Percentiles rank a stretch among this genome's conserved stretches.
Conservation (phyloP, 306 rosid genomes). For the Cucumis melo region DNA sequence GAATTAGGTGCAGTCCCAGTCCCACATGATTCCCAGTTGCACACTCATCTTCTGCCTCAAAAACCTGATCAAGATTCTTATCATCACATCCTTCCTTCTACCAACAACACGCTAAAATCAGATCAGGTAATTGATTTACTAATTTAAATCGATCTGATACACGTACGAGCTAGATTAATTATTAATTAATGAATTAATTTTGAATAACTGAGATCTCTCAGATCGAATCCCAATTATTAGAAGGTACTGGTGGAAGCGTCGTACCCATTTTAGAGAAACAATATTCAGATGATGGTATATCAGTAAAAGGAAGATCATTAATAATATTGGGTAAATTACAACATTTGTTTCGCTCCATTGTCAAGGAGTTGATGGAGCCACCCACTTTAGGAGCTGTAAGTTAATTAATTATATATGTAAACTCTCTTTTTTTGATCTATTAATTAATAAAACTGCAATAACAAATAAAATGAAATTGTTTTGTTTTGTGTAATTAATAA, state of each 20-base stretch:
- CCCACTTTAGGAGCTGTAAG: conserved; percentile 73
- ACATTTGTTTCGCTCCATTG: conserved; percentile 17
- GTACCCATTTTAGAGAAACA: background rate
- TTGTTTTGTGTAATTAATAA: no score
- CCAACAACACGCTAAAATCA: no score
- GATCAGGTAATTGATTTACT: background rate
- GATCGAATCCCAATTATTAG: background rate
- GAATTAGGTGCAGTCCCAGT: background rate
- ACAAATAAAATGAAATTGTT: no score
- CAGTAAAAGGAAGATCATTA: background rate
- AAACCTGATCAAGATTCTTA: no score
- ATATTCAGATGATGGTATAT: no score
- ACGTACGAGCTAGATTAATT: no score
- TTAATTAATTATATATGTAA: no score
- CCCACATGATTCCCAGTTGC: background rate
- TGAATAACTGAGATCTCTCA: background rate
- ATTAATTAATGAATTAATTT: no score
- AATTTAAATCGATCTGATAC: no score
- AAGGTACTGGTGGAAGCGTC: background rate
- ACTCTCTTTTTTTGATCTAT: no score
- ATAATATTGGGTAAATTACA: conserved; percentile 12
- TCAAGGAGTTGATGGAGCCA: conserved; percentile 60
- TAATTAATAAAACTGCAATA: no score
- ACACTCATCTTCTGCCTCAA: conserved; percentile 38
- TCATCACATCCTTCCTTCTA: no score